phyloP scores from a whole-genome alignment of 768 basidiomycete species.

The Pleurotus platypus region DNA sequence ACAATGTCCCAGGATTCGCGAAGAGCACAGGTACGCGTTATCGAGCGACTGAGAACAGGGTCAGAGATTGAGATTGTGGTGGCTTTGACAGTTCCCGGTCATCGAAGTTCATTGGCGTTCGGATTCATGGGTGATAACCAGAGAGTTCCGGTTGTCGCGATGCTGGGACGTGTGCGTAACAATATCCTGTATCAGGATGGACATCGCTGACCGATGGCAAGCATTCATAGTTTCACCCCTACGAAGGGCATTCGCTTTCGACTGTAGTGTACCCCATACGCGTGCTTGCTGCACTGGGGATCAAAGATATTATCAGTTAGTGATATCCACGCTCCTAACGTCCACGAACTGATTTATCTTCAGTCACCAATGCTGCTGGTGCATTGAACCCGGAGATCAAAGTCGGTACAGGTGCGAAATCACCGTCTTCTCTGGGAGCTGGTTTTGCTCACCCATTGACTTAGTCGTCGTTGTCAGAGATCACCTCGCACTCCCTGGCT shows the following conservation, averaged over 20 bases:
- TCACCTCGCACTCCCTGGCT: constrained; percentile 76
- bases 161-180: constrained; percentile 75
- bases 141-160: constrained; percentile 80
- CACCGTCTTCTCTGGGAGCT: not conserved
- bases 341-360: not conserved
- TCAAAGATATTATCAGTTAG: constrained; percentile 73
- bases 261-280: constrained; percentile 78
- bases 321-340: constrained; percentile 5
- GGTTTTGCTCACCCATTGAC: constrained; percentile 11
- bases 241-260: constrained; percentile 74
- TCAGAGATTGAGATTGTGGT: not conserved
- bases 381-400: constrained; percentile 69
- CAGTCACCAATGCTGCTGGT: constrained; percentile 89
- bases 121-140: constrained; percentile 62
- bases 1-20: constrained; percentile 67
- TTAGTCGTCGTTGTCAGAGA: constrained; percentile 82
- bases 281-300: constrained; percentile 73
- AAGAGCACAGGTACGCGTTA: constrained; percentile 61
- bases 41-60: not conserved
- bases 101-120: constrained; percentile 78
- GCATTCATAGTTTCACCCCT: constrained; percentile 67
- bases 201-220: constrained; percentile 4
- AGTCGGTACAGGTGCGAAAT: constrained; percentile 73
- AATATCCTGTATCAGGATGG: not conserved
- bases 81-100: constrained; percentile 63